Percentiles rank a stretch among this genome's conserved stretches.
phyloP scores from a whole-genome alignment of 306 rosid genomes.

The Styphnolobium japonicum region DNA sequence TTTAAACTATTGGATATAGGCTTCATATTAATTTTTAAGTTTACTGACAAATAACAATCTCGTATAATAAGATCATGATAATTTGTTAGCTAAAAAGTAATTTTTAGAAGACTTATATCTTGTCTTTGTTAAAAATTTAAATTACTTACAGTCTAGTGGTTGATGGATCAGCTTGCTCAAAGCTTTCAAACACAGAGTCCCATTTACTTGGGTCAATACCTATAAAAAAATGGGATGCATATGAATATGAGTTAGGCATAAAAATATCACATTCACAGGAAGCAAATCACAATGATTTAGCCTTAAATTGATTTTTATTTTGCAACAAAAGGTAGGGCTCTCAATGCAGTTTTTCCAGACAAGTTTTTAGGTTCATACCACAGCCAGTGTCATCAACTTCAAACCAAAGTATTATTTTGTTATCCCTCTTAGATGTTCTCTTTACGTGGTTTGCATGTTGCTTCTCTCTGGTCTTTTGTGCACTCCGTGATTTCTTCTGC shows the following conservation, averaged over 20 bases:
- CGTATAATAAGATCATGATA: not conserved
- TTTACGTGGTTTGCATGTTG: slow-evolving; percentile 54
- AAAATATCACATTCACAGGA: not conserved
- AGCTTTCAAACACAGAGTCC: slow-evolving; percentile 98
- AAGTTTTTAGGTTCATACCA: slow-evolving; percentile 54
- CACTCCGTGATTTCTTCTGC: slow-evolving; percentile 53
- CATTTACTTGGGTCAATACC: slow-evolving; percentile 96
- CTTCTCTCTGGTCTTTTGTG: slow-evolving; percentile 62
- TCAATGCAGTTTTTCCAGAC: not conserved
- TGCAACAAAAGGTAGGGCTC: not conserved
- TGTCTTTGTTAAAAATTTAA: not conserved
- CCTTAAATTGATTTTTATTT: not conserved
- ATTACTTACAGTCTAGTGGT: slow-evolving; percentile 87
- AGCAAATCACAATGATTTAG: not conserved
- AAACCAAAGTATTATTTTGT: slow-evolving; percentile 81
- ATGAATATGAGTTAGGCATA: not conserved
- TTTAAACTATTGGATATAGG: slow-evolving; percentile 10
- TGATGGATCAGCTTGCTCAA: slow-evolving; percentile 99
- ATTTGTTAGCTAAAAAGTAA: not conserved
- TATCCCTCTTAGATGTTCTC: slow-evolving; percentile 57
- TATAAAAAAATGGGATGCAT: slow-evolving; percentile 13
- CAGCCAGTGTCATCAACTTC: slow-evolving; percentile 97
- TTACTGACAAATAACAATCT: slow-evolving; percentile 13
- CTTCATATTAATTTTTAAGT: not conserved
- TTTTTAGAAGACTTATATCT: not conserved